These are phyloP conservation scores for Hordeum pubiflorum DNA, from an alignment of 202 grass and related monocot genomes.

Conservation along the genomic window DNA sequence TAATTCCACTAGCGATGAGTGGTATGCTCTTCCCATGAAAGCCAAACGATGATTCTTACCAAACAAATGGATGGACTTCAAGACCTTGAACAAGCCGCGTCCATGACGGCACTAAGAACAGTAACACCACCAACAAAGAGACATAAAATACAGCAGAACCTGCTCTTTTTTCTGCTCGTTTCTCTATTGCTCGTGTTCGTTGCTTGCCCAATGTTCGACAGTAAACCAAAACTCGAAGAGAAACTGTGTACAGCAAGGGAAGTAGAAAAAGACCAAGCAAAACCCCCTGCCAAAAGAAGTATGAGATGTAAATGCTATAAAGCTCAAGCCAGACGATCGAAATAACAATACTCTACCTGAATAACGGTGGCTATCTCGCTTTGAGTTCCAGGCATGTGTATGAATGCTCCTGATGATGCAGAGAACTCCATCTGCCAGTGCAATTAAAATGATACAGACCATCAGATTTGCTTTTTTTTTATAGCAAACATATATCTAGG, in stretches of 20 bases:
- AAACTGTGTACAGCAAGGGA: conserved; percentile 60
- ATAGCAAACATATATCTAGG: neutral
- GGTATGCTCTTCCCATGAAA: neutral
- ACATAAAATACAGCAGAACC: conserved; percentile 60
- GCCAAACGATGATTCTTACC: conserved; percentile 41
- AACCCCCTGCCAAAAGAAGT: conserved; percentile 47
- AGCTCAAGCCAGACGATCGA: conserved; percentile 8
- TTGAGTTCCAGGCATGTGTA: conserved; percentile 44
- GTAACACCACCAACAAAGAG: conserved; percentile 39
- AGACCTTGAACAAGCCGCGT: conserved; percentile 56
- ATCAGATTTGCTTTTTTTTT: conserved; percentile 6
- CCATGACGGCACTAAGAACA: conserved; percentile 76
- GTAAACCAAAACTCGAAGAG: conserved; percentile 42
- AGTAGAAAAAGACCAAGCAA: conserved; percentile 83
- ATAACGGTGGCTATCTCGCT: conserved; percentile 66
- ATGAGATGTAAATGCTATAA: conserved; percentile 3
- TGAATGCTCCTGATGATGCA: conserved; percentile 34
- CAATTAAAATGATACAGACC: conserved; percentile 12
- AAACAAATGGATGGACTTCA: conserved; percentile 63
- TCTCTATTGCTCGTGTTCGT: conserved; percentile 22
- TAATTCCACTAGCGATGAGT: neutral
- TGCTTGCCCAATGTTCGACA: conserved; percentile 38
- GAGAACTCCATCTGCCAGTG: conserved; percentile 51
- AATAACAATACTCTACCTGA: conserved; percentile 57
- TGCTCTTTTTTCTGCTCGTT: conserved; percentile 12